phyloP scores from a whole-genome alignment of 768 basidiomycete genomes.

The Termitomyces sp. region DNA sequence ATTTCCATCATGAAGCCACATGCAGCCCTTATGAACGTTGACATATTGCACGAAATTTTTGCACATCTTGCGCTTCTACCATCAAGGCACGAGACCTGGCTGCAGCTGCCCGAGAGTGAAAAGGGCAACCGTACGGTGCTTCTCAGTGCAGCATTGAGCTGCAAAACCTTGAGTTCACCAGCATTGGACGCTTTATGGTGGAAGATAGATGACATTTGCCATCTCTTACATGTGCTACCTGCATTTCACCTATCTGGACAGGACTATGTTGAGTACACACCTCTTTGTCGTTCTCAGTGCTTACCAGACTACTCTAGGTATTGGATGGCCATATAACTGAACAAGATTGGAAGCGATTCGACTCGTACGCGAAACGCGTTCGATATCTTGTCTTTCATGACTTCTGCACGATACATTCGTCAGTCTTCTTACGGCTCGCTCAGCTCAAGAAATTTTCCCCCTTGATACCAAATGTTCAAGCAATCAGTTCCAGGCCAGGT shows the following conservation, averaged over 20 bases:
- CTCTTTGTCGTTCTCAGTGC: not conserved
- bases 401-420: conserved; percentile 1
- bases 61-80: conserved; percentile 1
- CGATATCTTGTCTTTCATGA: conserved; percentile 6
- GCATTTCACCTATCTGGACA: not conserved
- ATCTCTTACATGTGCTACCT: conserved; percentile 8
- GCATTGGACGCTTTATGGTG: conserved; percentile 12
- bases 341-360: conserved; percentile 5
- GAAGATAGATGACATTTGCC: conserved; percentile 6
- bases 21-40: conserved; percentile 1
- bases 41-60: conserved; percentile 10
- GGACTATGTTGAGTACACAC: not conserved
- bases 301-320: not conserved
- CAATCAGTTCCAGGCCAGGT: not conserved
- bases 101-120: not conserved
- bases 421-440: conserved; percentile 8
- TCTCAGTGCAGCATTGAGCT: conserved; percentile 4
- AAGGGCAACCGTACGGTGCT: not conserved
- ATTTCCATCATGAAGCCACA: not conserved
- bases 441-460: conserved; percentile 6
- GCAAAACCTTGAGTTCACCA: conserved; percentile 2
- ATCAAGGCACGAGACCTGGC: not conserved
- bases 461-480: conserved; percentile 1
- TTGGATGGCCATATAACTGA: conserved; percentile 6
- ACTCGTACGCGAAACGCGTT: conserved; percentile 8